Evolutionary conservation across 108 stramenopile species (phyloP), one percentile per base, ranked within the genome.

Genomic region (Fistulifera pelliculosa): DNA sequence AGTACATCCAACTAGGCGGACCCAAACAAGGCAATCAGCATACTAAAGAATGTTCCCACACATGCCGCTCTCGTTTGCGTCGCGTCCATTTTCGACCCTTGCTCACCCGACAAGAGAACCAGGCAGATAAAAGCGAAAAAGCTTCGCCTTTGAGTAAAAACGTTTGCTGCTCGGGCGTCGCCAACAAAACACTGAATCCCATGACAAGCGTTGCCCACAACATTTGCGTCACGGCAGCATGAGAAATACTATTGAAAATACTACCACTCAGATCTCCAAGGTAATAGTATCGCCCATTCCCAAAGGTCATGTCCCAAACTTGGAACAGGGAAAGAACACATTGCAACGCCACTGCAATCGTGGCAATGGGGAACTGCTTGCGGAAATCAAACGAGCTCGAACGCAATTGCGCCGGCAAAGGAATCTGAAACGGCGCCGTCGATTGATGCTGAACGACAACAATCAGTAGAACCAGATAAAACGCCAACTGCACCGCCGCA

Each of bases 21-120:
- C 8, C 31, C 31, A 35, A 35, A 35, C 8, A 35, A 35, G 31
- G 53, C 53, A 39, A 54, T 27, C 4, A 54, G 53, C 38, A 54
- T 54, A 17, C 25, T 54, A 39, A 31, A 54, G 31, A 54, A 54
- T n/a, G 27, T 54, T 18, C 53, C 53, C 2, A 54, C 16, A 38
- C 53, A 16, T 15, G 38, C 31, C 2, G 53, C 53, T 5, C 21
- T 18, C 21, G 35, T 15, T 3, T 38, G 35, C 18, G 18, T 27
- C 25, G 2, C 5, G n/a, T 51, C 25, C 25, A 51, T 51, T 27
- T 51, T 18, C 26, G 23, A 26, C 5, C 53, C 53, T 10, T 54
- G 31, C n/a, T 28, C 15, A 6, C 25, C 50, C 2, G 50, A 18
- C 17, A 54, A 5, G 28, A 54, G 27, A 26, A 51, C 26, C 2